Evolutionary conservation across 352 stramenopile genomes (phyloP), one percentile per base, ranked within the genome.

Genomic region (Globisporangium polare): DNA sequence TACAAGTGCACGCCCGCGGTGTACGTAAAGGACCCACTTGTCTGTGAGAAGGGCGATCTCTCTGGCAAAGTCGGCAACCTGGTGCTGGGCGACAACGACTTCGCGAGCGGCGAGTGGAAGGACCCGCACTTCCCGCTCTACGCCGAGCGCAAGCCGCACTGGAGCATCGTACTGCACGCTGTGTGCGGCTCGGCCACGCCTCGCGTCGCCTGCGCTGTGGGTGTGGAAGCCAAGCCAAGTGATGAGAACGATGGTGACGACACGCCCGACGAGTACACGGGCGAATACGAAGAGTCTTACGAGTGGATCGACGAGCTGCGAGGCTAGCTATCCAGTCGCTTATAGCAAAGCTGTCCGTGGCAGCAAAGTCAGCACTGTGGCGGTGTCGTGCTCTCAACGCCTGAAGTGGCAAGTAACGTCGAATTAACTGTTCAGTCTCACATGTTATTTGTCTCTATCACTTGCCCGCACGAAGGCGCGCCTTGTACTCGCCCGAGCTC

Each of bases 401-500:
- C 20, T 22, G 20, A 26, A 27, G 18, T 42, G 15, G 18, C 15
- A 53, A 24, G 4, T 46, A 1, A 31, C 12, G 24, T 39, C 29
- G n/a, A 53, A 27, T 9, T 22, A 20, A 46, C 26, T 56, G 49
- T 46, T 41, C 27, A 29, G 27, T 18, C 26, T 39, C 33, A 2
- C 35, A 4, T 26, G 45, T 0, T 26, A 13, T 4, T 39, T 10
- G 6, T 43, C 37, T 5, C 37, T 5, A 8, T 39, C 46, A 65
- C 50, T 65, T 65, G 51, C 26, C 66, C 0, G 78, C 68, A n/a
- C 78, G 77, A 62, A 86, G 73, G 2, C 80, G 75, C n/a, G 75
- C 79, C 56, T 92, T 92, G 77, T 92, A 92, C 62, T 87, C 83
- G 53, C 75, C 77, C 15, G 83, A 82, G 53, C 65, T 86, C 71